Evolutionary conservation across 495 filamentous ascomycete species (phyloP).

Genomic region (Podospora didyma): DNA sequence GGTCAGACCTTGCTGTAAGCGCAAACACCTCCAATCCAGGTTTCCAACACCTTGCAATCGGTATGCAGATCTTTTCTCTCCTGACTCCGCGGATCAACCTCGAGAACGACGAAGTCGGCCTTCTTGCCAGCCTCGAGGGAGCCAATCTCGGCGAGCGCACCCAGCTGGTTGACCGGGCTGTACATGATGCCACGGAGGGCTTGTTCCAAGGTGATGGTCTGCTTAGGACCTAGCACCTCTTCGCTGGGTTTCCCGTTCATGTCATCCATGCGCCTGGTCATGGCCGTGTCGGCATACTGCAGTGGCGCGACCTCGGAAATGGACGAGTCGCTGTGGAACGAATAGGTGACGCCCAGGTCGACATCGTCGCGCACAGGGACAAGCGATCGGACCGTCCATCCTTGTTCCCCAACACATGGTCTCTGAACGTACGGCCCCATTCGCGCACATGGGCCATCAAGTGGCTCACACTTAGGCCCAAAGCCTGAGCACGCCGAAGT

Average conservation of each 20-base stretch:
- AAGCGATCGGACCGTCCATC: not conserved
- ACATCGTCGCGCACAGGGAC: slow-evolving; percentile 11
- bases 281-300: slow-evolving; percentile 11
- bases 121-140: slow-evolving; percentile 53
- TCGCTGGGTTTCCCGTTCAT: too few relatives aligned
- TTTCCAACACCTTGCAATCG: slow-evolving; percentile 3
- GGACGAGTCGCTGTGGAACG: slow-evolving; percentile 16
- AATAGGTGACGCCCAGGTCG: slow-evolving; percentile 3
- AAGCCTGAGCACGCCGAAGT: not conserved
- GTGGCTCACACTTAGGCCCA: slow-evolving; percentile 10
- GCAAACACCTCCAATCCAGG: slow-evolving; percentile 11
- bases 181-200: slow-evolving; percentile 6
- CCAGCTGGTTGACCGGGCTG: slow-evolving; percentile 46
- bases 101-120: slow-evolving; percentile 46
- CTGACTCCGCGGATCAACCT: slow-evolving; percentile 7
- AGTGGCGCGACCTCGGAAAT: slow-evolving; percentile 3
- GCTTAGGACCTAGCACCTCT: not conserved
- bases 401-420: slow-evolving; percentile 1
- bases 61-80: not conserved
- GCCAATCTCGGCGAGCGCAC: slow-evolving; percentile 40
- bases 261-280: not conserved
- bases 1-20: too few relatives aligned
- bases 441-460: slow-evolving; percentile 9
- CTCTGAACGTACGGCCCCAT: slow-evolving; percentile 6
- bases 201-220: slow-evolving; percentile 3